phyloP scores from a whole-genome alignment of 2,329 filamentous ascomycete genomes.

The Malbranchea zuffiana region DNA sequence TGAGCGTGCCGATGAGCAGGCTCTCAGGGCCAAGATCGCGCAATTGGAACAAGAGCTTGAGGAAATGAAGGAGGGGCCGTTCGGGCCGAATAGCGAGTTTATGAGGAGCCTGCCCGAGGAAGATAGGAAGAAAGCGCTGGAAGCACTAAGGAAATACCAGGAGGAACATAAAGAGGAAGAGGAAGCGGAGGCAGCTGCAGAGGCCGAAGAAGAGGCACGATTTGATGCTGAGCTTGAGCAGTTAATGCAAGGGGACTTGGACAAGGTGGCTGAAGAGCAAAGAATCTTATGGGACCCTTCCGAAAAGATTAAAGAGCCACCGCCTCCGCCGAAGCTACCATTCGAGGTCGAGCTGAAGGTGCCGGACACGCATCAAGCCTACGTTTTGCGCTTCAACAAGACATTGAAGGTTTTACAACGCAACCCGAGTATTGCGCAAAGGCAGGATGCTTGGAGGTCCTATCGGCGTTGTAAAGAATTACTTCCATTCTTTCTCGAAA shows the following conservation, averaged over 20 bases:
- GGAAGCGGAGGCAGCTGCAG: constrained; percentile 8
- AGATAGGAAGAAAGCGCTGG: constrained; percentile 32
- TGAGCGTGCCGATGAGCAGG: constrained; percentile 27
- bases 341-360: constrained; percentile 27
- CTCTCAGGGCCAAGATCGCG: constrained; percentile 29
- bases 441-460: constrained; percentile 38
- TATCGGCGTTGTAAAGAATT: constrained; percentile 41
- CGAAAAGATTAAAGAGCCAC: constrained; percentile 16
- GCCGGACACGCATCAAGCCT: constrained; percentile 27
- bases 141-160: constrained; percentile 35
- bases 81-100: constrained; percentile 34
- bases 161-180: constrained; percentile 23
- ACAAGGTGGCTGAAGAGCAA: constrained; percentile 27
- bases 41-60: constrained; percentile 33
- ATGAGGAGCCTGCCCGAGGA: constrained; percentile 33
- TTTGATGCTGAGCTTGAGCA: constrained; percentile 9
- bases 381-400: constrained; percentile 32
- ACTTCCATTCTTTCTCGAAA: constrained; percentile 39
- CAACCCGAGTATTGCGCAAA: constrained; percentile 22
- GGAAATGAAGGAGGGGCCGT: constrained; percentile 33
- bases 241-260: constrained; percentile 17
- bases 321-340: constrained; percentile 15
- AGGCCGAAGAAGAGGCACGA: constrained; percentile 2
- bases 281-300: constrained; percentile 26
- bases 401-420: constrained; percentile 24